Percentiles rank a stretch among this genome's conserved stretches.
Conservation (phyloP, 164 flowering plant species). For the Cinnamomum micranthum region DNA sequence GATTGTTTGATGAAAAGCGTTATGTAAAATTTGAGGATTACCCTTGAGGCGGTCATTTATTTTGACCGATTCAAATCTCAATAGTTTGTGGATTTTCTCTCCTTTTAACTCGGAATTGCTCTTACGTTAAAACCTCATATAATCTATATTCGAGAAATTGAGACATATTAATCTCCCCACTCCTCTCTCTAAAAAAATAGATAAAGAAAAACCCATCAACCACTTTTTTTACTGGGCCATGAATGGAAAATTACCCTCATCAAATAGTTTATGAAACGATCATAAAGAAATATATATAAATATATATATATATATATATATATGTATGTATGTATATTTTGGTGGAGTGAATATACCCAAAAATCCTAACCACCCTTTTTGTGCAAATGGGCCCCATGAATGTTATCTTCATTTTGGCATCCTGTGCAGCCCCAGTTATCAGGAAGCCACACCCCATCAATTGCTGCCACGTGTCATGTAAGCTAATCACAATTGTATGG, state of each 20-base stretch:
- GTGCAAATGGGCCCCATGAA: background rate
- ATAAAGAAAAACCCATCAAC: background rate
- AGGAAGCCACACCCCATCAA: background rate
- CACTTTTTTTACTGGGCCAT: background rate
- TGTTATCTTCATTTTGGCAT: slow-evolving; percentile 11
- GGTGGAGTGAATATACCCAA: background rate
- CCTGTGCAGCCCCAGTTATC: background rate
- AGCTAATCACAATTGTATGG: slow-evolving; percentile 39
- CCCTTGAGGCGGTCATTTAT: too few species aligned
- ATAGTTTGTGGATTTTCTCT: too few species aligned
- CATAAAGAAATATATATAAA: background rate
- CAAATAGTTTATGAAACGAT: background rate
- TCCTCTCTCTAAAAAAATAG: too few species aligned
- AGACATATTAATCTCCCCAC: too few species aligned
- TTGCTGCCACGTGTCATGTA: slow-evolving; percentile 25
- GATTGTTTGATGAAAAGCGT: too few species aligned
- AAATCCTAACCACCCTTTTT: background rate
- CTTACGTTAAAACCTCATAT: too few species aligned
- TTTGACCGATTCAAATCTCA: too few species aligned
- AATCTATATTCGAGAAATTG: too few species aligned
- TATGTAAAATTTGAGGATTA: too few species aligned
- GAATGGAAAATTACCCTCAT: background rate
- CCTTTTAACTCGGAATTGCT: too few species aligned
- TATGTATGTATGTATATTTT: background rate
- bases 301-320: background rate